Percentiles rank a stretch among this genome's conserved stretches.
Conservation (phyloP, 805 yeast species). For the Candida caryicola region DNA sequence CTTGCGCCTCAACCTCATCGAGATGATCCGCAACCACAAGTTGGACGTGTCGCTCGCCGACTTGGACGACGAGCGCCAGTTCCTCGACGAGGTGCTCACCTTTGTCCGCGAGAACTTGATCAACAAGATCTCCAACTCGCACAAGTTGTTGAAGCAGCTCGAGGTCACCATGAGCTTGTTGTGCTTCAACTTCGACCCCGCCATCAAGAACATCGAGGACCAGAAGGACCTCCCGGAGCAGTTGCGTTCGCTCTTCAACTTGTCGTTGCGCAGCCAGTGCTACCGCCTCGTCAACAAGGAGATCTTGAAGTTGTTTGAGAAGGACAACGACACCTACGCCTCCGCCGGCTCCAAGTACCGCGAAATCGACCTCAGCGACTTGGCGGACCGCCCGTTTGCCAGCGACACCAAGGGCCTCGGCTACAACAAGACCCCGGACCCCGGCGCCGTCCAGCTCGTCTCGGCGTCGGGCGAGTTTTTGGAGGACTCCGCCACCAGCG, state of each 20-base stretch:
- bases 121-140: slow-evolving; percentile 56
- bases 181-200: slow-evolving; percentile 46
- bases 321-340: slow-evolving; percentile 8
- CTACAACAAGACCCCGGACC: slow-evolving; percentile 1
- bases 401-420: slow-evolving; percentile 11
- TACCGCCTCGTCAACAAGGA: slow-evolving; percentile 70
- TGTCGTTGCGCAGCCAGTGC: slow-evolving; percentile 60
- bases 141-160: slow-evolving; percentile 61
- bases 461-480: slow-evolving; percentile 6
- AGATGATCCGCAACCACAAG: slow-evolving; percentile 64
- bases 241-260: slow-evolving; percentile 53
- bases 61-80: slow-evolving; percentile 38
- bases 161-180: slow-evolving; percentile 83
- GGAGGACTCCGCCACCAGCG: slow-evolving; percentile 13
- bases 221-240: slow-evolving; percentile 51
- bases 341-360: slow-evolving; percentile 20
- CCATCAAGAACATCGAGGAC: slow-evolving; percentile 26
- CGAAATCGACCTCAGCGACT: slow-evolving; percentile 17
- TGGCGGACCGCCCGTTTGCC: slow-evolving; percentile 1
- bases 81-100: slow-evolving; percentile 50
- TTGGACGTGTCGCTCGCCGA: slow-evolving; percentile 11
- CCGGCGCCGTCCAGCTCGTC: not conserved
- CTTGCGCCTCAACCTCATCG: slow-evolving; percentile 70
- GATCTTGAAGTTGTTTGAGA: slow-evolving; percentile 41
- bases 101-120: slow-evolving; percentile 65